Evolutionary conservation across 202 grass and related monocot species (phyloP), one percentile per base, ranked within the genome.

Genomic region (Musa balbisiana): DNA sequence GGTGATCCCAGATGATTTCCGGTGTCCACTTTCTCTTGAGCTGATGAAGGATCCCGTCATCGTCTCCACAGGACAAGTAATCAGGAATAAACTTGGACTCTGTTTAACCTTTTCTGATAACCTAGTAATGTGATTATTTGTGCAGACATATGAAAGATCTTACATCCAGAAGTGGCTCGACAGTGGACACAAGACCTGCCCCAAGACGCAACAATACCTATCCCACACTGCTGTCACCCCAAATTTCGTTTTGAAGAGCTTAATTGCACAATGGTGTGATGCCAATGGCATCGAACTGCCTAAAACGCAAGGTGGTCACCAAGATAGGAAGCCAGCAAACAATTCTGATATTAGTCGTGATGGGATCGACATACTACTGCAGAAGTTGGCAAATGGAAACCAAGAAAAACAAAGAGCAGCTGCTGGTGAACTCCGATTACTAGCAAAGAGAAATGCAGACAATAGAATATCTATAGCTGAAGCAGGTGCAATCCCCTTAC

Each of bases 141-240:
- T 80, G 55, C 87, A 98, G 95, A 92, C 95, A 0, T 98, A 94
- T 55, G 95, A 98, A 80, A 83, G 89, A 73, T 85, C 89, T n/a
- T 94, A 87, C 83, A 94, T 94, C 78, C 95, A 98, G 17, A 98
- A 94, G 78, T 98, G 95, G 95, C 83, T 98, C 62, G 91, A 98
- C 84, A 82, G 78, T 71, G 95, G 91, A 33, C 95, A 98, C 82
- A 98, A 91, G 71, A 94, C 88, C 54, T 98, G 94, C 85, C 94
- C 83, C 62, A 98, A 92, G 84, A 92, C 55, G 1, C 95, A 98
- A 68, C 91, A 88, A 76, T 74, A 80, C 51, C 83, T 98, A 33
- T 82, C 89, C 2, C 89, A 98, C 77, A 88, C 85, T 24, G 67
- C 83, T 33, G 80, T 98, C 3, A 94, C 91, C 2, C 95, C 95